Base-by-base conservation (phyloP, 805 yeast genomes). In the Ogataea degrootiae region DNA sequence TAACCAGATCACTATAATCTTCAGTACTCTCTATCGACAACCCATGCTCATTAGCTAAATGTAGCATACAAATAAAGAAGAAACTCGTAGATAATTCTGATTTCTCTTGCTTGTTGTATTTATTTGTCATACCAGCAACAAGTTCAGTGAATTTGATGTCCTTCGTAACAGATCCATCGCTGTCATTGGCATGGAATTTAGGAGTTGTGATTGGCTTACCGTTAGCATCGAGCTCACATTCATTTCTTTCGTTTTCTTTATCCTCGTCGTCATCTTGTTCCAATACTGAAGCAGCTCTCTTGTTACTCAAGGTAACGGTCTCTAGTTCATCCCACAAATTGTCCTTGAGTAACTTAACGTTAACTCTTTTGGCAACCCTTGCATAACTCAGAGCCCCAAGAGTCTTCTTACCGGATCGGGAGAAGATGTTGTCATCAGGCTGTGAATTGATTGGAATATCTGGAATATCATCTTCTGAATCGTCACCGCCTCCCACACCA, bases 41-140 rank as follows among this genome's bases (percentile, higher is more conserved):
- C 5, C 76, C 75, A 53, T 75, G 71, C 53, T 75, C 79, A 54
- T 75, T 75, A 2, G 79, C 79, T 55, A 75, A 63, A 54, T 75
- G 80, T 26, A 75, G 57, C 46, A 75, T 59, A 52, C 79, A 75
- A 44, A 75, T 75, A 52, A 75, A 75, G 48, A 76, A 74, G 54
- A 72, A 75, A 64, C 79, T 73, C 3, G 79, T 75, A 2, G 78
- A 73, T 31, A 75, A 56, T 43, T 75, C 78, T 19, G 64, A 60
- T 42, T 68, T 65, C 42, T 67, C 72, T 37, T 66, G 70, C 4
- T 62, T 54, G 1, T 69, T 55, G 53, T 75, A 75, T 56, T 66
- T 66, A 16, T 50, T 50, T 19, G 70, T 61, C 43, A 73, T 58
- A 15, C 62, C 57, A n/a, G 60, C 55, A 29, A 75, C 72, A 37